A percentile compares a stretch with the other conserved stretches of the same genome.
Evolutionary conservation across 2,329 filamentous ascomycete genomes (phyloP).

Genomic region (Clonostachys byssicola): DNA sequence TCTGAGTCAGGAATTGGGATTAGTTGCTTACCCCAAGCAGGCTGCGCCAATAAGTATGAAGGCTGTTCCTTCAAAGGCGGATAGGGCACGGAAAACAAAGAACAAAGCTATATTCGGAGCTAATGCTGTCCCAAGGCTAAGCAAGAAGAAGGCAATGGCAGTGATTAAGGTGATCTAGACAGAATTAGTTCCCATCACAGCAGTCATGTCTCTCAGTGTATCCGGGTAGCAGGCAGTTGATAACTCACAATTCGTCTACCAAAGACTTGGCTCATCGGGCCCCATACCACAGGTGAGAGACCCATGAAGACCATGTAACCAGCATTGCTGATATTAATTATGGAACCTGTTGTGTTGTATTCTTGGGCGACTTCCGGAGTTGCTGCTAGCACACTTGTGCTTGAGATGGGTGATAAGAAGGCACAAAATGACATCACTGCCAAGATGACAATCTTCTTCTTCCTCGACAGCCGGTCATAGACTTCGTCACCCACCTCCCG

Average conservation of each 20-base stretch:
- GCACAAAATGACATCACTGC: slow-evolving; percentile 68
- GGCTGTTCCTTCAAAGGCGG: slow-evolving; percentile 70
- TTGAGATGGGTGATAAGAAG: slow-evolving; percentile 72
- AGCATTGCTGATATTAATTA: slow-evolving; percentile 73
- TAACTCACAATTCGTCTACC: slow-evolving; percentile 50
- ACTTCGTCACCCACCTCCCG: slow-evolving; percentile 36
- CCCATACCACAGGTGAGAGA: slow-evolving; percentile 65
- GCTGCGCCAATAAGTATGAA: slow-evolving; percentile 70
- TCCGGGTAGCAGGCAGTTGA: neutral
- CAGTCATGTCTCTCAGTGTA: neutral
- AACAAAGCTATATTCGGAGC: slow-evolving; percentile 68
- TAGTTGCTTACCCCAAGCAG: slow-evolving; percentile 52
- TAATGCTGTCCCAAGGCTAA: slow-evolving; percentile 69
- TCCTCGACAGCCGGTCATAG: slow-evolving; percentile 61
- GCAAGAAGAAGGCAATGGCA: slow-evolving; percentile 59
- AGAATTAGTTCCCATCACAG: neutral
- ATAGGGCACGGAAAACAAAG: slow-evolving; percentile 70
- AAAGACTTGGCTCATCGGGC: slow-evolving; percentile 64
- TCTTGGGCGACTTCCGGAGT: slow-evolving; percentile 68
- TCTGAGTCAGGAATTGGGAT: no score
- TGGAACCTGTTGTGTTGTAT: slow-evolving; percentile 60
- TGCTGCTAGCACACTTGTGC: slow-evolving; percentile 68
- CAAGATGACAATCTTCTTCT: slow-evolving; percentile 64
- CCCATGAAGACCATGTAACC: slow-evolving; percentile 75
- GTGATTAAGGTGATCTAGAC: slow-evolving; percentile 42